A percentile compares a stretch with the other conserved stretches of the same genome.
Evolutionary conservation across 176 grass and related monocot genomes (phyloP).

Genomic region (Oryza rufipogon): DNA sequence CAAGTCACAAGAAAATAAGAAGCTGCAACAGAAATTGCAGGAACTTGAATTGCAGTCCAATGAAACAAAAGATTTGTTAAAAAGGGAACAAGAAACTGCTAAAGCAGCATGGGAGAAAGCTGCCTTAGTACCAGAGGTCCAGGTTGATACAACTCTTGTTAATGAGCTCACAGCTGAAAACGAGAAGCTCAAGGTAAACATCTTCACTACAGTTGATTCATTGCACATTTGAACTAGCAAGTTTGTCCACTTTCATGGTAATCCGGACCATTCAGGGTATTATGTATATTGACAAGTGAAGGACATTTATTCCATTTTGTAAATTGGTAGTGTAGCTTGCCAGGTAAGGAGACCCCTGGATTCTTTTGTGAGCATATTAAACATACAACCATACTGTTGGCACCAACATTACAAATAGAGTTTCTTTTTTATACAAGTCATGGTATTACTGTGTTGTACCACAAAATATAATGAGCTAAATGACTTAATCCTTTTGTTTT

Average conservation of each 20-base stretch:
- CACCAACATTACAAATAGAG: constrained; percentile 1
- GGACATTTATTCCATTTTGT: constrained; percentile 15
- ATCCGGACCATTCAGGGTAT: constrained; percentile 10
- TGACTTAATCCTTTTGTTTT: constrained; percentile 38
- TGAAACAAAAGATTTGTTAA: constrained; percentile 72
- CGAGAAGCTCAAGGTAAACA: constrained; percentile 80
- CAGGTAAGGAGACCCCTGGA: neutral
- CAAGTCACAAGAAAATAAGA: constrained; percentile 80
- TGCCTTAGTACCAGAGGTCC: constrained; percentile 69
- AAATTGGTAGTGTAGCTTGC: constrained; percentile 1
- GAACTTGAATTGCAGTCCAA: constrained; percentile 72
- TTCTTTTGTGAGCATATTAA: neutral
- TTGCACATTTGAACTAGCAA: neutral
- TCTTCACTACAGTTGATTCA: constrained; percentile 31
- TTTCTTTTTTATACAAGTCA: neutral
- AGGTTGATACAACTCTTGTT: constrained; percentile 72
- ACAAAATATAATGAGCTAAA: neutral
- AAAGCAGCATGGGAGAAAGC: constrained; percentile 65
- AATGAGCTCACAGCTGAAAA: constrained; percentile 91
- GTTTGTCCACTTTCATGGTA: constrained; percentile 19
- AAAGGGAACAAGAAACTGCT: constrained; percentile 62
- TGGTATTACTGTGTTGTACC: constrained; percentile 2
- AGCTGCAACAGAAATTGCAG: constrained; percentile 76
- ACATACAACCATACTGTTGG: constrained; percentile 25
- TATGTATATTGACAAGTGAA: constrained; percentile 22